phyloP scores from a whole-genome alignment of 1,284 basidiomycete genomes.

The Volvariella surrecta region DNA sequence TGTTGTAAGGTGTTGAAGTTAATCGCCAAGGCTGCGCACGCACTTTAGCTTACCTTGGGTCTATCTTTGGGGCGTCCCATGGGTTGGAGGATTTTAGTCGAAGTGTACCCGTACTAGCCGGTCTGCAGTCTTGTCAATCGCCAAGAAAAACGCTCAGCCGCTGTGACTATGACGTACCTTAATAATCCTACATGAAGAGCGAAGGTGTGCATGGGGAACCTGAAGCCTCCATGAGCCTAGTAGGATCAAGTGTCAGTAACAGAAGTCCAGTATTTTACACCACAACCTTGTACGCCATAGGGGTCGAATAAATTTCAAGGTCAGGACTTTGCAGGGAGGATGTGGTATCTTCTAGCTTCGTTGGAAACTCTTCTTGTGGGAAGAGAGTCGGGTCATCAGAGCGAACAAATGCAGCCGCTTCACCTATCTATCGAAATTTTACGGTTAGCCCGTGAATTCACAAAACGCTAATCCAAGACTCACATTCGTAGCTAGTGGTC shows the following conservation, averaged over 20 bases:
- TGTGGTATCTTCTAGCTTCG: conserved; percentile 35
- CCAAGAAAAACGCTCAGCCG: conserved; percentile 2
- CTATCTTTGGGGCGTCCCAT: conserved; percentile 29
- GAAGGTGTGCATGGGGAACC: conserved; percentile 30
- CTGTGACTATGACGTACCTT: no score
- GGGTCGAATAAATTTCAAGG: conserved; percentile 46
- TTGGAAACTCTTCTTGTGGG: conserved; percentile 27
- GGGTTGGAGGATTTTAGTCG: conserved; percentile 28
- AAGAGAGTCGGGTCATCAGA: conserved; percentile 42
- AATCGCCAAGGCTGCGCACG: neutral
- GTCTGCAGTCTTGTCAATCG: conserved; percentile 15
- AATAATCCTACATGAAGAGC: conserved; percentile 30
- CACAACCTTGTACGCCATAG: conserved; percentile 32
- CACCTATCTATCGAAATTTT: conserved; percentile 32
- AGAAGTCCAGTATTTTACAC: neutral
- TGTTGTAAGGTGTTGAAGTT: neutral
- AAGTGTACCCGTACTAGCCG: conserved; percentile 29
- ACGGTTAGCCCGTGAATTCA: neutral
- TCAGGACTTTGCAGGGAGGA: conserved; percentile 47
- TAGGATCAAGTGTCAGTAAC: neutral
- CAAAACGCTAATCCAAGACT: conserved; percentile 3
- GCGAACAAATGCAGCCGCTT: conserved; percentile 45
- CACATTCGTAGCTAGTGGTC: conserved; percentile 39
- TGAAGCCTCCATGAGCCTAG: conserved; percentile 20
- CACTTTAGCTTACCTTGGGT: conserved; percentile 28